phyloP scores from a whole-genome alignment of 805 yeast species.

The Starmerella floris region DNA sequence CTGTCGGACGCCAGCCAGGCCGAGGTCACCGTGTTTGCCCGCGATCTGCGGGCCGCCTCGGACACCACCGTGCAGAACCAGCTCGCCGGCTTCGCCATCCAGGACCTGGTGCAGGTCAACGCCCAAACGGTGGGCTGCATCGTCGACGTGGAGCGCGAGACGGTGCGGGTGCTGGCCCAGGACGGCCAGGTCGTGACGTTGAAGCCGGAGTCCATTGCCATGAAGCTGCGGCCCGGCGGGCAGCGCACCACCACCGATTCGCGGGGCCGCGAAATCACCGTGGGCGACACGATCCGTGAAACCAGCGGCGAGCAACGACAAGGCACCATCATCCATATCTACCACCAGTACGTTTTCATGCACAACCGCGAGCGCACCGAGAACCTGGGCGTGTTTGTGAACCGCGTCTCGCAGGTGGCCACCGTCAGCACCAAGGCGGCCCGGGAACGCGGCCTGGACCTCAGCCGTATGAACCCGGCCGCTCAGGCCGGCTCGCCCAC shows the following conservation, averaged over 20 bases:
- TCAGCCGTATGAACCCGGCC: slow-evolving; percentile 74
- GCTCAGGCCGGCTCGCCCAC: slow-evolving; percentile 33
- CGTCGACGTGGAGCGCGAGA: slow-evolving; percentile 77
- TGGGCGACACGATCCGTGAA: slow-evolving; percentile 91
- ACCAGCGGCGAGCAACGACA: slow-evolving; percentile 69
- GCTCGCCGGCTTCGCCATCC: slow-evolving; percentile 67
- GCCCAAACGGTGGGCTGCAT: slow-evolving; percentile 80
- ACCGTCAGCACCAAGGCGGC: slow-evolving; percentile 79
- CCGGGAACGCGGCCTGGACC: slow-evolving; percentile 50
- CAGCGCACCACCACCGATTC: slow-evolving; percentile 77
- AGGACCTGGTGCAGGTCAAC: slow-evolving; percentile 78
- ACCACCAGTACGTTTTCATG: slow-evolving; percentile 64
- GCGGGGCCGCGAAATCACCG: slow-evolving; percentile 68
- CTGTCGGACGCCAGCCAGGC: slow-evolving; percentile 78
- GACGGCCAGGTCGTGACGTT: slow-evolving; percentile 65
- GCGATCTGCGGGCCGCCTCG: slow-evolving; percentile 80
- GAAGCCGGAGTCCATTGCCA: slow-evolving; percentile 69
- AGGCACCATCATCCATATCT: slow-evolving; percentile 78
- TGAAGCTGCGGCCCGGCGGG: slow-evolving; percentile 44
- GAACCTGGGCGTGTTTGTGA: slow-evolving; percentile 83
- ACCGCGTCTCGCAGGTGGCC: slow-evolving; percentile 58
- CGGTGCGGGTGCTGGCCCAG: slow-evolving; percentile 64
- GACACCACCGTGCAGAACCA: slow-evolving; percentile 67
- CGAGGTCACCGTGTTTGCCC: slow-evolving; percentile 86
- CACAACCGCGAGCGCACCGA: slow-evolving; percentile 68